These are phyloP conservation scores for Microcyclospora pomicola DNA, from an alignment of 2,329 filamentous ascomycete species.

Conservation along the genomic window DNA sequence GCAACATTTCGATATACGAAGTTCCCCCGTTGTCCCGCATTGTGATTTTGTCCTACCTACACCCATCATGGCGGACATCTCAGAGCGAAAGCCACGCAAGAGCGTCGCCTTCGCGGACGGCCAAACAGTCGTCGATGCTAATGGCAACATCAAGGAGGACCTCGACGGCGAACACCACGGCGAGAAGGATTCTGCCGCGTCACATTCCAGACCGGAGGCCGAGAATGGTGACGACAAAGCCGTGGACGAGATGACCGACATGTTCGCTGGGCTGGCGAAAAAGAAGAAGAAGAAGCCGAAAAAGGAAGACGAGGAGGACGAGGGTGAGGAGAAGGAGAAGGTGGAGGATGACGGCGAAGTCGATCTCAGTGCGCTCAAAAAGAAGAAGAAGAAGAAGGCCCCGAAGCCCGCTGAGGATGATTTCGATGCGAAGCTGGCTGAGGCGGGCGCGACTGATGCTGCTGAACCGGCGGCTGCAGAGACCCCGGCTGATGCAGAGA, in stretches of 20 bases:
- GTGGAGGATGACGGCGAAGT: constrained; percentile 47
- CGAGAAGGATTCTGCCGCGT: constrained; percentile 67
- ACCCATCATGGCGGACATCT: constrained; percentile 38
- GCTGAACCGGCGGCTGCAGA: constrained; percentile 39
- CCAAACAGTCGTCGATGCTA: constrained; percentile 72
- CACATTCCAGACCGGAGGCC: constrained; percentile 41
- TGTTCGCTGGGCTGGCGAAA: constrained; percentile 29
- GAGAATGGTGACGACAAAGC: constrained; percentile 14
- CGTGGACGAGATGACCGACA: constrained; percentile 24
- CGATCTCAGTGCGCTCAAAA: constrained; percentile 58
- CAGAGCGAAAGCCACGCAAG: constrained; percentile 66
- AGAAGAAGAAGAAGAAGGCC: constrained; percentile 66
- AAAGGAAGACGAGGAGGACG: constrained; percentile 27
- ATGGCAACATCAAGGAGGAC: constrained; percentile 60
- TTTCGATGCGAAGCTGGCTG: constrained; percentile 53
- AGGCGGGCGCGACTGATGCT: constrained; percentile 41
- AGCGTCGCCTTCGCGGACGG: constrained; percentile 88
- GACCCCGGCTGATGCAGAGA: constrained; percentile 36
- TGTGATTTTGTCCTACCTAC: constrained; percentile 1
- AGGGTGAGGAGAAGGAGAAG: constrained; percentile 28
- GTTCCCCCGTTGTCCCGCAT: no score
- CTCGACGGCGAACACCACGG: constrained; percentile 53
- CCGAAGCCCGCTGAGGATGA: constrained; percentile 48
- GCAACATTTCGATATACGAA: background rate
- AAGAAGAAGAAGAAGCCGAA: constrained; percentile 60